These are phyloP conservation scores for Olyra latifolia DNA, from an alignment of 176 grass and related monocot species.

Conservation along the genomic window DNA sequence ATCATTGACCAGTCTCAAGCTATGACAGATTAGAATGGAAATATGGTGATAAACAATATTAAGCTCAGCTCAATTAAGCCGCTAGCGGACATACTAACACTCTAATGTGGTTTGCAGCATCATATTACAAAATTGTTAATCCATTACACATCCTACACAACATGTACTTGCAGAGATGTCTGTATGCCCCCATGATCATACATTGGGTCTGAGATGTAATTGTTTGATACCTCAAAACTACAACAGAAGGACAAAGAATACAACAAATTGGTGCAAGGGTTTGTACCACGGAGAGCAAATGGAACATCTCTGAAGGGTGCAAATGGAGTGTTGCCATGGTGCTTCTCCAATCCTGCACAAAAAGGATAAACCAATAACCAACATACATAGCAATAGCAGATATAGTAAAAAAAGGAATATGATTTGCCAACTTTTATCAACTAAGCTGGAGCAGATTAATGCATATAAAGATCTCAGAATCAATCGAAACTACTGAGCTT, in stretches of 20 bases:
- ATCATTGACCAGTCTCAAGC: not conserved
- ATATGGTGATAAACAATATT: too few relatives aligned
- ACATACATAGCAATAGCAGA: not conserved
- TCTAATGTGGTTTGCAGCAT: not conserved
- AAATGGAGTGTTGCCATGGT: constrained; percentile 21
- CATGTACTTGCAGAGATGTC: too few relatives aligned
- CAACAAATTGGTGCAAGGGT: not conserved
- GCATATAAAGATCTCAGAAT: too few relatives aligned
- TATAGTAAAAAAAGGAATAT: not conserved
- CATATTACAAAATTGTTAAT: not conserved
- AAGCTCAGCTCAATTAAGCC: too few relatives aligned
- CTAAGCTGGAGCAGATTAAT: not conserved
- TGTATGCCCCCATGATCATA: not conserved
- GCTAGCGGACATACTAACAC: not conserved
- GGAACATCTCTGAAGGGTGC: not conserved
- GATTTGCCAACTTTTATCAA: not conserved
- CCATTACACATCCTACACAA: too few relatives aligned
- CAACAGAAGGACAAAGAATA: not conserved
- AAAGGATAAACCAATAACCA: not conserved
- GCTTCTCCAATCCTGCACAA: constrained; percentile 46
- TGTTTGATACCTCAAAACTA: constrained; percentile 2
- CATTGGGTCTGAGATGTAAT: not conserved
- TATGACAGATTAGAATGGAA: too few relatives aligned
- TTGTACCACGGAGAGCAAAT: constrained; percentile 43
- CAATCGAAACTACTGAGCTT: too few relatives aligned